Base-by-base conservation (phyloP, 192 early-diverging fungal genomes). In the Coemansia javaensis region DNA sequence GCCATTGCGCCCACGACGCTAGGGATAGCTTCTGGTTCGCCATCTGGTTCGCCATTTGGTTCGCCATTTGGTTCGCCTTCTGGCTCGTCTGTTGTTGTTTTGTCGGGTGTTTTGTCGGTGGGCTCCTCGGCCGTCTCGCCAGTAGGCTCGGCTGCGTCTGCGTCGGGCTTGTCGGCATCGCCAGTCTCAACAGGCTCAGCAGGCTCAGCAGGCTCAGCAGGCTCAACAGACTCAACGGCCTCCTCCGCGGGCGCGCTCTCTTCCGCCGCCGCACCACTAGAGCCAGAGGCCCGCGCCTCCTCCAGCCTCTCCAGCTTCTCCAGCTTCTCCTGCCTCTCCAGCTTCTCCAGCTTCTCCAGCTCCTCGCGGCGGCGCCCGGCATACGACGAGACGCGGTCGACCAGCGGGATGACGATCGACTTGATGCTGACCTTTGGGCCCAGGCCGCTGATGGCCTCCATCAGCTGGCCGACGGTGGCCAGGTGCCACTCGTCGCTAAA, bases 401-500 rank as follows among this genome's bases (percentile, higher is more conserved):
- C 86, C 21, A 99, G 72, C 11, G 87, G 85, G 55, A 99, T 94
- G 21, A 99, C 90, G 53, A 97, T 97, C 46, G 86, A 85, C 55
- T 98, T 99, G 22, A 98, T 88, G 67, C 95, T 96, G 33, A 99
- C 94, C 53, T 87, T 86, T 9, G 87, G 89, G 22, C 93, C 84
- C 17, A 99, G 75, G 62, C 88, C 87, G 8, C 90, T 92, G 8
- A 90, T 92, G 11, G 92, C 91, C 5, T 89, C 85, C 39, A 99
- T 78, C 51, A 97, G 86, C 33, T 84, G 79, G 15, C 89, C 89
- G 32, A 99, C 79, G 3, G 91, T 91, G 25, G 88, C 81, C 28
- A 99, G 63, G 50, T 98, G 97, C 70, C 94, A 98, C 48, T 96
- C 95, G 52, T 98, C 97, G 32, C 83, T 90, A 53, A 99, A 99